These are phyloP conservation scores for Euptelea pleiosperma DNA, from an alignment of 164 flowering plant genomes.

Conservation along the genomic window DNA sequence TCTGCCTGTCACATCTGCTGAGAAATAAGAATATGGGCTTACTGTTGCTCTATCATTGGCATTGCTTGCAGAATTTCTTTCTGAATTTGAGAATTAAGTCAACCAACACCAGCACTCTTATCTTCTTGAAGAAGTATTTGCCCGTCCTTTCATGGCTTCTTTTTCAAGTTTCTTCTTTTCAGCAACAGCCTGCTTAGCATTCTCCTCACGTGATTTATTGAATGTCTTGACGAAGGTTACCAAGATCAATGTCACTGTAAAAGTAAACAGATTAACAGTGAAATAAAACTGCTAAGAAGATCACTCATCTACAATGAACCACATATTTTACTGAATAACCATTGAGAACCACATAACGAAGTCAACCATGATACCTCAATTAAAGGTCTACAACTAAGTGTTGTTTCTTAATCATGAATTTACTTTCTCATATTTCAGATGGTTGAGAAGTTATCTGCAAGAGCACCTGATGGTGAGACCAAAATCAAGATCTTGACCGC, in stretches of 20 bases:
- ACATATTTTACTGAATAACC: too few species aligned
- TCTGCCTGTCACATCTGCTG: constrained; percentile 3
- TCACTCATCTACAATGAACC: not conserved
- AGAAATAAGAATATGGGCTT: not conserved
- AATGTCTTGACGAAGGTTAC: constrained; percentile 74
- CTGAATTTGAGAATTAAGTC: not conserved
- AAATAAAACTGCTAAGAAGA: not conserved
- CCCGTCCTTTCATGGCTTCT: constrained; percentile 73
- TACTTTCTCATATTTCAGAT: constrained; percentile 36
- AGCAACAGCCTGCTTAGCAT: constrained; percentile 75
- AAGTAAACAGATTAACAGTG: not conserved
- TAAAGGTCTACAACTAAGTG: not conserved
- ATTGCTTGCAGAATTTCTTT: constrained; percentile 1
- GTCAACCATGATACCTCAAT: too few species aligned
- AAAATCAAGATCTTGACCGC: constrained; percentile 61
- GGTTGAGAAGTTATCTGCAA: constrained; percentile 78
- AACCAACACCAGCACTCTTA: constrained; percentile 23
- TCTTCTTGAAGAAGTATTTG: constrained; percentile 44
- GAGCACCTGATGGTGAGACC: constrained; percentile 63
- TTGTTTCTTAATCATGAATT: not conserved
- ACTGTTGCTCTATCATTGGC: not conserved
- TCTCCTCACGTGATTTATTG: constrained; percentile 86
- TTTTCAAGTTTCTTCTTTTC: constrained; percentile 87
- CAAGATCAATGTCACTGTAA: constrained; percentile 89
- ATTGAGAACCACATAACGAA: too few species aligned